Percentiles rank a stretch among this genome's conserved stretches.
These are phyloP conservation scores for Pulchroboletus neoregius DNA, from an alignment of 1,284 basidiomycete species.

Conservation along the genomic window DNA sequence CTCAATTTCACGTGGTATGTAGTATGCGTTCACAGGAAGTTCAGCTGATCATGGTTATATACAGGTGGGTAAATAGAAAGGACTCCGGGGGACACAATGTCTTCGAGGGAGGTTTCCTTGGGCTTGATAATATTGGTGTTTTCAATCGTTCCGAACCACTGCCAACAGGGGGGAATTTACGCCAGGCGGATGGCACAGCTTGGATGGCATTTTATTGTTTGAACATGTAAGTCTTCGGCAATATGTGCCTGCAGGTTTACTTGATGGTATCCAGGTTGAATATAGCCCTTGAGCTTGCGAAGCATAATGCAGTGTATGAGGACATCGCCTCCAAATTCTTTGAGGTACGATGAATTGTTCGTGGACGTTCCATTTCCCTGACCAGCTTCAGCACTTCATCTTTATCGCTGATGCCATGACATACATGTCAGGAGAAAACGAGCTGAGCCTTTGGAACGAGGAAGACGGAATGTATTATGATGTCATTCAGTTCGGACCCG, in stretches of 20 bases:
- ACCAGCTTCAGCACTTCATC: slow-evolving; percentile 73
- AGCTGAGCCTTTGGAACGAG: slow-evolving; percentile 90
- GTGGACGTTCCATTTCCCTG: slow-evolving; percentile 1
- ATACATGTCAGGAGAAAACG: slow-evolving; percentile 72
- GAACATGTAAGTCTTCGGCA: slow-evolving; percentile 67
- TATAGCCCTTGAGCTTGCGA: slow-evolving; percentile 95
- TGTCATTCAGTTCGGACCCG: slow-evolving; percentile 86
- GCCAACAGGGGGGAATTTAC: slow-evolving; percentile 87
- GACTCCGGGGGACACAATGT: slow-evolving; percentile 93
- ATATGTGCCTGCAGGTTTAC: not conserved
- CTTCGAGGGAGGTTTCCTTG: slow-evolving; percentile 97
- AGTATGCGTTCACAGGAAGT: not conserved
- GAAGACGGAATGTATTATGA: slow-evolving; percentile 98
- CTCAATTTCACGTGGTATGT: slow-evolving; percentile 93
- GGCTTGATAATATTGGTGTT: slow-evolving; percentile 95
- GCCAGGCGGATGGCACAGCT: slow-evolving; percentile 96
- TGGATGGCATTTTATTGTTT: slow-evolving; percentile 99
- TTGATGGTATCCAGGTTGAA: slow-evolving; percentile 62
- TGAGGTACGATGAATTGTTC: slow-evolving; percentile 50
- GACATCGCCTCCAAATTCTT: slow-evolving; percentile 99
- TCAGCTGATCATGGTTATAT: slow-evolving; percentile 2
- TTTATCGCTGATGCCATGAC: slow-evolving; percentile 99
- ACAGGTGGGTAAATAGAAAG: slow-evolving; percentile 97
- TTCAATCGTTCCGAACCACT: slow-evolving; percentile 98
- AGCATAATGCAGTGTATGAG: slow-evolving; percentile 96